Conservation (phyloP, 2,329 filamentous ascomycete species). For the Hymenoscyphus repandus region DNA sequence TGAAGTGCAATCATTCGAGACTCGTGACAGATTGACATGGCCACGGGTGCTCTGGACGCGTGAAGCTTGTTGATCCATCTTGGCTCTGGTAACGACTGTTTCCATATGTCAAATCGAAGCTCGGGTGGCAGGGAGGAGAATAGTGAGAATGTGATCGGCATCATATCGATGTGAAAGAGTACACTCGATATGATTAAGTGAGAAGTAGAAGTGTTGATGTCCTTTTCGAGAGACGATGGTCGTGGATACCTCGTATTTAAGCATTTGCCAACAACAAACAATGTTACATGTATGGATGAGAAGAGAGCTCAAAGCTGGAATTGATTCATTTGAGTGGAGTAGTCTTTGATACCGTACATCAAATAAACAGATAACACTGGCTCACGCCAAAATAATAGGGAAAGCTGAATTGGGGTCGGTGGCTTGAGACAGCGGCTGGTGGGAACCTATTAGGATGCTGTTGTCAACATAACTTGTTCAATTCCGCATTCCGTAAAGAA, state of each 20-base stretch:
- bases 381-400: not conserved
- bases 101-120: not conserved
- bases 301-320: too few relatives aligned
- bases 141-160: not conserved
- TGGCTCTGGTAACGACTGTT: not conserved
- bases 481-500: not conserved
- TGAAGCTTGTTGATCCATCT: conserved; percentile 1
- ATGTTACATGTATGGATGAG: too few relatives aligned
- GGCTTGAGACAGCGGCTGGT: not conserved
- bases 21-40: not conserved
- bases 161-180: not conserved
- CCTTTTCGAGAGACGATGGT: not conserved
- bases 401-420: not conserved
- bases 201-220: not conserved
- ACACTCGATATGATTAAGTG: not conserved
- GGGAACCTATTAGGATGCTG: not conserved
- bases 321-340: not conserved
- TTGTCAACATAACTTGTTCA: too few relatives aligned
- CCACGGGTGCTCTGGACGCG: not conserved
- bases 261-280: too few relatives aligned
- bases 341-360: not conserved
- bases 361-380: not conserved
- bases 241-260: not conserved
- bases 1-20: not conserved
- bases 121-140: not conserved